Evolutionary conservation across 768 basidiomycete species (phyloP).

Genomic region (Phaffia australis): DNA sequence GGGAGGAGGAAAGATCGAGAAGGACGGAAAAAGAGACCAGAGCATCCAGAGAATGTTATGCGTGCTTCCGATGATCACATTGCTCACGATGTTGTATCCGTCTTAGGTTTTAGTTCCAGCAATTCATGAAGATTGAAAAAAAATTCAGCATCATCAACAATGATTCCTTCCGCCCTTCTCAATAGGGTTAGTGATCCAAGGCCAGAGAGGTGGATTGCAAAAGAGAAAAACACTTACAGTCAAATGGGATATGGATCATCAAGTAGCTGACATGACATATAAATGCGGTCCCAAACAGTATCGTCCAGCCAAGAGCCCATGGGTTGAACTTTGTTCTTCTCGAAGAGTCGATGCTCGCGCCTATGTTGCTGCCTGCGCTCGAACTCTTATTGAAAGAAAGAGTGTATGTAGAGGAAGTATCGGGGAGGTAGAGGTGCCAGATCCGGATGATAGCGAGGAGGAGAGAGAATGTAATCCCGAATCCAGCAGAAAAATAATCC

Average conservation of each 20-base stretch:
- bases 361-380: conserved; percentile 10
- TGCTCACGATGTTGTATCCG: conserved; percentile 81
- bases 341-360: conserved; percentile 32
- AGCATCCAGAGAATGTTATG: conserved; percentile 75
- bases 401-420: conserved; percentile 5
- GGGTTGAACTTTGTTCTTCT: conserved; percentile 32
- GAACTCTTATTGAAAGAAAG: too few relatives aligned
- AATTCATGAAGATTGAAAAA: too few relatives aligned
- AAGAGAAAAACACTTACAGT: conserved; percentile 9
- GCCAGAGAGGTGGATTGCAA: neutral
- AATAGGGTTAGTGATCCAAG: neutral
- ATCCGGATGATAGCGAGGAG: conserved; percentile 67
- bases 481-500: conserved; percentile 90
- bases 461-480: conserved; percentile 68
- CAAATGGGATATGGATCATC: neutral
- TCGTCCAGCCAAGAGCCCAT: conserved; percentile 22
- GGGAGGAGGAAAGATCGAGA: conserved; percentile 44
- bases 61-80: conserved; percentile 57
- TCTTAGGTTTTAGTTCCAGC: conserved; percentile 68
- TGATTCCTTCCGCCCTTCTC: too few relatives aligned
- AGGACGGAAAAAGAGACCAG: conserved; percentile 45
- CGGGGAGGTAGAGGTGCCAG: conserved; percentile 56
- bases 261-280: conserved; percentile 28
- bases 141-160: too few relatives aligned
- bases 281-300: conserved; percentile 48